Percentiles rank a stretch among this genome's conserved stretches.
Evolutionary conservation across 2,329 filamentous ascomycete species (phyloP).

Genomic region (Fusarium sp.): DNA sequence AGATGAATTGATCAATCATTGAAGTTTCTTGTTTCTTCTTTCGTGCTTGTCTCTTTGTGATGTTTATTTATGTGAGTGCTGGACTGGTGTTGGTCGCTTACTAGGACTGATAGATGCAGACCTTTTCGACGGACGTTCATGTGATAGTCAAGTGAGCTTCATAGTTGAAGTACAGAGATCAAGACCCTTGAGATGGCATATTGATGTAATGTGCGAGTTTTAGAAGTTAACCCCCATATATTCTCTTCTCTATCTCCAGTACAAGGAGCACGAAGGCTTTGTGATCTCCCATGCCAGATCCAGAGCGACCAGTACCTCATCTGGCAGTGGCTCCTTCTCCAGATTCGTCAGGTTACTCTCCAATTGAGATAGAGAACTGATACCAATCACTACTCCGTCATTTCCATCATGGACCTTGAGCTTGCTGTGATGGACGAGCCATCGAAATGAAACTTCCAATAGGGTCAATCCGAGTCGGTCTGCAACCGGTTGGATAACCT

Average conservation of each 20-base stretch:
- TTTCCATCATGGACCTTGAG: background rate
- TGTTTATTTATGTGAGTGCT: background rate
- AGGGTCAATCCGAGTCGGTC: background rate
- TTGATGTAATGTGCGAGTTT: background rate
- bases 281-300: background rate
- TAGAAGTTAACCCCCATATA: too few relatives aligned
- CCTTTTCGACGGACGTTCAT: background rate
- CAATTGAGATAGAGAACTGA: background rate
- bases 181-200: background rate
- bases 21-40: background rate
- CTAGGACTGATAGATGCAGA: background rate
- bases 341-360: background rate
- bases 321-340: background rate
- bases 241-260: background rate
- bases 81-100: too few relatives aligned
- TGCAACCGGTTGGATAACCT: background rate
- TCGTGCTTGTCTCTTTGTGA: background rate
- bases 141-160: background rate
- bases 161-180: background rate
- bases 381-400: background rate
- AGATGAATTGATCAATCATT: background rate
- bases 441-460: background rate
- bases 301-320: background rate
- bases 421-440: background rate
- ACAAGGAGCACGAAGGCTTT: background rate